Percentiles rank a stretch among this genome's conserved stretches.
phyloP scores from a whole-genome alignment of 768 basidiomycete genomes.

The Suillus hirtellus region DNA sequence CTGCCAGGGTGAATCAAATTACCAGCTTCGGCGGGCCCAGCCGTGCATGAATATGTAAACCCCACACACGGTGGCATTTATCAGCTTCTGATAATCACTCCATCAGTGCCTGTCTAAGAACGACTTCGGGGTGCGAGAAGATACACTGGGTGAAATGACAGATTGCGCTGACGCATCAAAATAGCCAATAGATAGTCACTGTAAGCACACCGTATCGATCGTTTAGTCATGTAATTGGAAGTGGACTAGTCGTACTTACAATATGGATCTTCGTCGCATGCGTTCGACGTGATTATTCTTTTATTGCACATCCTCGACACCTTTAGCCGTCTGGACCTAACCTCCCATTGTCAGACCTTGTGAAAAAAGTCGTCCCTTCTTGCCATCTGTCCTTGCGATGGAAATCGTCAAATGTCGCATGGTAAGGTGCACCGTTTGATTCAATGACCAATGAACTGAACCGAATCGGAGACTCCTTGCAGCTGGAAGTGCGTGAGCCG shows the following conservation, averaged over 20 bases:
- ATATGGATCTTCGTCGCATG: not conserved
- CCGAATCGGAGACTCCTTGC: not conserved
- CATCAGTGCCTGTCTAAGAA: not conserved
- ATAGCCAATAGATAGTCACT: not conserved
- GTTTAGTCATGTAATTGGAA: not conserved
- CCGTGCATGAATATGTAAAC: not conserved
- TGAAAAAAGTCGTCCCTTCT: not conserved
- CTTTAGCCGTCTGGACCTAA: not conserved
- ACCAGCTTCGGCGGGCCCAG: not conserved
- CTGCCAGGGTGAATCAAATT: not conserved
- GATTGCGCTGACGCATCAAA: not conserved
- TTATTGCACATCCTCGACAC: not conserved
- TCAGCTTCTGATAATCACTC: not conserved
- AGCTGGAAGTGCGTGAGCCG: not conserved
- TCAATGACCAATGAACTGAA: not conserved
- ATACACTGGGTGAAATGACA: not conserved
- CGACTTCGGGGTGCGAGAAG: not conserved
- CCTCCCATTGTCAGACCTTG: not conserved
- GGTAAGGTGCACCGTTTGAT: not conserved
- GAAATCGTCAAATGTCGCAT: not conserved
- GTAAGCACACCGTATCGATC: not conserved
- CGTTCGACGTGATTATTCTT: not conserved
- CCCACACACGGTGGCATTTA: not conserved
- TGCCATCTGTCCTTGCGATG: not conserved
- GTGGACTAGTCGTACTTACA: not conserved